These are phyloP conservation scores for Podospora sp. DNA, from an alignment of 495 filamentous ascomycete species.

Conservation along the genomic window DNA sequence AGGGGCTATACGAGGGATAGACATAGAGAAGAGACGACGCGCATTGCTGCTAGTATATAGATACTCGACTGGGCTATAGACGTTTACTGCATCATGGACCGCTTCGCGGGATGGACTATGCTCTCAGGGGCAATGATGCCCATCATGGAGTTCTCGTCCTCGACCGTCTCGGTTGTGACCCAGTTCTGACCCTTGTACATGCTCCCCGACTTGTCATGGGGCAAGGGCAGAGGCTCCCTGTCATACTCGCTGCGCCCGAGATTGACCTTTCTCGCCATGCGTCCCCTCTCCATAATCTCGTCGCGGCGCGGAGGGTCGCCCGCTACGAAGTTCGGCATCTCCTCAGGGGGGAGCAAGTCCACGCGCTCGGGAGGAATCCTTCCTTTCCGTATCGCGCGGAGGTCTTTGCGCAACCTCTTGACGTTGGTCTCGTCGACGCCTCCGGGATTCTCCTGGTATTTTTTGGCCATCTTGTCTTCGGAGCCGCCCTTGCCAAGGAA, in stretches of 20 bases:
- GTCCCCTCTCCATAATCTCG: conserved; percentile 23
- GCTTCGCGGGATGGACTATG: background rate
- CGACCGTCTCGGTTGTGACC: background rate
- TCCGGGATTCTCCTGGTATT: conserved; percentile 35
- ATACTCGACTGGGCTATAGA: background rate
- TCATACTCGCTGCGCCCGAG: conserved; percentile 9
- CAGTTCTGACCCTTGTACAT: conserved; percentile 19
- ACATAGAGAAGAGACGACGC: background rate
- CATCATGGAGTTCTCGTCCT: background rate
- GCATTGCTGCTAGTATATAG: background rate
- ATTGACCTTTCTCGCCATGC: conserved; percentile 21
- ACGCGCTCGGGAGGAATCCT: conserved; percentile 2
- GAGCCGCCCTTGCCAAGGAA: conserved; percentile 41
- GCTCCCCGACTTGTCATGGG: conserved; percentile 11
- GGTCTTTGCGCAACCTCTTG: conserved; percentile 22
- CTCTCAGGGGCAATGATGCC: background rate
- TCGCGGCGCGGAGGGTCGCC: conserved; percentile 5
- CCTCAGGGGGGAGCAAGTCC: conserved; percentile 20
- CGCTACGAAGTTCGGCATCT: conserved; percentile 1
- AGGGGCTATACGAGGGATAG: conserved; percentile 8
- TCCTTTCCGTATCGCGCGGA: background rate
- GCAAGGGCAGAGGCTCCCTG: conserved; percentile 9
- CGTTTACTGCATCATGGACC: background rate
- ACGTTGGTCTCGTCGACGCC: conserved; percentile 27
- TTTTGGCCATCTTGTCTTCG: conserved; percentile 36